These are phyloP conservation scores for Botrytis cinerea DNA, from an alignment of 2,329 filamentous ascomycete genomes.

Conservation along the genomic window DNA sequence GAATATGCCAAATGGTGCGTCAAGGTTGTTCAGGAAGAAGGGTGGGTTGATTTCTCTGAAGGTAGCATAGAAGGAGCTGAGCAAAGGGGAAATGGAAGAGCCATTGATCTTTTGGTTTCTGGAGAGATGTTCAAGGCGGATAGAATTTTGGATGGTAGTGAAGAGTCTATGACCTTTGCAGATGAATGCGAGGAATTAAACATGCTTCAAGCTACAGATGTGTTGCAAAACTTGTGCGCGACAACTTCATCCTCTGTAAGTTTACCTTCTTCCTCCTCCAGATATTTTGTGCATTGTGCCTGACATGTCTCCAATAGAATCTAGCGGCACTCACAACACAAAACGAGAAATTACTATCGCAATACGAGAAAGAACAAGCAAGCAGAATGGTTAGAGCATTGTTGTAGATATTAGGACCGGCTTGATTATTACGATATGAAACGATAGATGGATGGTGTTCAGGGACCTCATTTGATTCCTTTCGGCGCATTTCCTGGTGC, in stretches of 20 bases:
- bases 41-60: not conserved
- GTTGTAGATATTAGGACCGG: not conserved
- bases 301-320: slow-evolving; percentile 6
- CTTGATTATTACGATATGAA: not conserved
- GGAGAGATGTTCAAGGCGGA: slow-evolving; percentile 15
- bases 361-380: slow-evolving; percentile 9
- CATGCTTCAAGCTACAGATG: not conserved
- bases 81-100: not conserved
- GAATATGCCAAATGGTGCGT: slow-evolving; percentile 16
- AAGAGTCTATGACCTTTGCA: not conserved
- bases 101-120: slow-evolving; percentile 2
- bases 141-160: not conserved
- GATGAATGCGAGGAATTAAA: not conserved
- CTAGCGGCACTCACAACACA: slow-evolving; percentile 8
- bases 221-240: not conserved
- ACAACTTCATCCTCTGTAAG: not conserved
- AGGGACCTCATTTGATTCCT: not conserved
- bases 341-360: not conserved
- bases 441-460: slow-evolving; percentile 5
- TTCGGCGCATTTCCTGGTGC: not conserved
- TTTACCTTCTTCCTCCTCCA: not conserved
- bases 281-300: not conserved
- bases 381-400: slow-evolving; percentile 12
- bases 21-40: not conserved
- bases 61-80: not conserved